phyloP scores from a whole-genome alignment of 73 alveolate species.

The Paramecium caudatum region DNA sequence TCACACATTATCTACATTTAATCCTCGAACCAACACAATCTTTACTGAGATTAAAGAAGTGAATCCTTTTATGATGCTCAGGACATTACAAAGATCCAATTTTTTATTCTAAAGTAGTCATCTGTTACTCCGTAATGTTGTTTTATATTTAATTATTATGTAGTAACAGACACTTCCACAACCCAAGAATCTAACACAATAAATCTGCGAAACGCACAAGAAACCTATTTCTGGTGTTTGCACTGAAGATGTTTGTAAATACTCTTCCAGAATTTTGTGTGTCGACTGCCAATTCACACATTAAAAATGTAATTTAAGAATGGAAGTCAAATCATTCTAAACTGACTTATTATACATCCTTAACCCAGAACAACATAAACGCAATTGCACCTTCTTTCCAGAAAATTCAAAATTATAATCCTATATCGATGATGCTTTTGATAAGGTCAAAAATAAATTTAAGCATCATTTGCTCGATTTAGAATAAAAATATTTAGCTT shows the following conservation, averaged over 20 bases:
- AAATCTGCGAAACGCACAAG: constrained; percentile 5
- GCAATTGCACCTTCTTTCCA: constrained; percentile 6
- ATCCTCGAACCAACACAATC: too few species aligned
- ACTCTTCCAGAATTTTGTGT: constrained; percentile 29
- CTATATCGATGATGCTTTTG: constrained; percentile 16
- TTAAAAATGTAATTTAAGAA: constrained; percentile 27
- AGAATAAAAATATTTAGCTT: neutral
- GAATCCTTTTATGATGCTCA: too few species aligned
- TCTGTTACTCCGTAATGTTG: too few species aligned
- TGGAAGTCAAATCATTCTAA: neutral
- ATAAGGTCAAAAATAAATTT: constrained; percentile 23
- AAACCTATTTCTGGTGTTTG: constrained; percentile 23
- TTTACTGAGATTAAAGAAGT: too few species aligned
- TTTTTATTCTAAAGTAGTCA: too few species aligned
- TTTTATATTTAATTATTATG: neutral
- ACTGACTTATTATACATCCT: constrained; percentile 31
- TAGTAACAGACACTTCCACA: neutral
- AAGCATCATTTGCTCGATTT: constrained; percentile 10
- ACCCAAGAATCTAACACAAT: neutral
- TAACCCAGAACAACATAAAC: constrained; percentile 19
- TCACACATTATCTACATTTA: too few species aligned
- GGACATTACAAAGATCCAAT: too few species aligned
- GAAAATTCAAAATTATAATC: constrained; percentile 17
- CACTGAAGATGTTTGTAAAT: constrained; percentile 28
- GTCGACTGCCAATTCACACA: constrained; percentile 33